A percentile compares a stretch with the other conserved stretches of the same genome.
These are phyloP conservation scores for Kalmusia sp. DNA, from an alignment of 2,329 filamentous ascomycete genomes.

Conservation along the genomic window DNA sequence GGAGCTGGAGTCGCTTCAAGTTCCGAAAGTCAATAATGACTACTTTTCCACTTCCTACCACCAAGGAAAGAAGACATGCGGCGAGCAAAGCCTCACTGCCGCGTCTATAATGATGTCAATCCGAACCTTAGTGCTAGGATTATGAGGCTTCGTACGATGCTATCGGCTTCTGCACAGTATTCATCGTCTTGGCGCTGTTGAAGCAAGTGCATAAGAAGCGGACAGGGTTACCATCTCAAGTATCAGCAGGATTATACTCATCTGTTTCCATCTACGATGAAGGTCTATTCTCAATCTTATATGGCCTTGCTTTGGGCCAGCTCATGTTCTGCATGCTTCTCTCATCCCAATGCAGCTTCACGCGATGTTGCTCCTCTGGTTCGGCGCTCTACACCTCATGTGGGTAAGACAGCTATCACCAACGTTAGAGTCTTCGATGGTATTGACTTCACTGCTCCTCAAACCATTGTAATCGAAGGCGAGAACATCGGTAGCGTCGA, in stretches of 20 bases:
- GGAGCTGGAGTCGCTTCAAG: no score
- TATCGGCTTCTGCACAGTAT: no score
- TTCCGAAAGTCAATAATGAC: no score
- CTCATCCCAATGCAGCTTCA: not conserved
- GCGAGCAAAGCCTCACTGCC: no score
- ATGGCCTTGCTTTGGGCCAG: not conserved
- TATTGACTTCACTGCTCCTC: conserved; percentile 8
- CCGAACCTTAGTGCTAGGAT: no score
- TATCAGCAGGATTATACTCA: no score
- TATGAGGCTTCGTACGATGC: no score
- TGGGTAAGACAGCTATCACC: conserved; percentile 5
- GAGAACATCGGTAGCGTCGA: conserved; percentile 3
- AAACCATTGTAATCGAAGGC: conserved; percentile 17
- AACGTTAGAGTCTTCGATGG: conserved; percentile 22
- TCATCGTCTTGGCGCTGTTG: no score
- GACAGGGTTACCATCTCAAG: not conserved
- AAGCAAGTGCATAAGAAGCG: not conserved
- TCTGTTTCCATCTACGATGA: not conserved
- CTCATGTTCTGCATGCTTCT: not conserved
- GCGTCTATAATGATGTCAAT: no score
- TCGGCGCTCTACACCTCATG: not conserved
- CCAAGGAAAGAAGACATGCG: no score
- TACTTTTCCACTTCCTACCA: no score
- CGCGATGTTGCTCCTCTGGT: not conserved
- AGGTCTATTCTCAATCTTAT: not conserved